Base-by-base conservation (phyloP, 2,329 filamentous ascomycete genomes). In the Paracoccidioides brasiliensis region DNA sequence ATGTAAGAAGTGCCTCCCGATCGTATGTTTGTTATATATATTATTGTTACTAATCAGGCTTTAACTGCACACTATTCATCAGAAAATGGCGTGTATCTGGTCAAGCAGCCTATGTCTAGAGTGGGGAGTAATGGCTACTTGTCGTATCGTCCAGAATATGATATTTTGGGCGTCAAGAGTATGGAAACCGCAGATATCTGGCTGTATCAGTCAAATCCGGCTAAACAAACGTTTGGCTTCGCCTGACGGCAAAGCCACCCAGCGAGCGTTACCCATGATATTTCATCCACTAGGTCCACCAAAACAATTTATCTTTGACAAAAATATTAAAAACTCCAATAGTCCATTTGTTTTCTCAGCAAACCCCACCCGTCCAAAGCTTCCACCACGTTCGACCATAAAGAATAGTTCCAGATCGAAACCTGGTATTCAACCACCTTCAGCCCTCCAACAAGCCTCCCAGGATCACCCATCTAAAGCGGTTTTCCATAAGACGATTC, bases 51-150 rank as follows among this genome's bases (percentile, higher is more conserved):
- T n/a, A 22, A 28, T 6, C 15, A 40, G 8, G n/a, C 8, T 51
- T 51, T 33, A 38, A 37, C 35, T 40, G 6, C 6, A n/a, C 6
- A 5, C 14, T 3, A n/a, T 48, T 48, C 12, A 15, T 3, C 22
- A 51, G 49, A 51, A 30, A 40, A 51, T 51, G 49, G 49, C 38
- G 14, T 51, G 49, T 15, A 51, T 51, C 28, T 51, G 49, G 49
- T 3, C 7, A 5, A 38, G 35, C 38, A 51, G 15, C 35, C 35
- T 51, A 10, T 14, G 33, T 28, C 15, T 28, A 15, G 28, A 5
- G 15, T 28, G 49, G 49, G 49, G 33, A 14, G 15, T 51, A 15
- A 28, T 40, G 7, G 35, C 14, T 15, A 32, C 38, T 51, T 32
- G 35, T 22, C 3, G 2, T 1, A 51, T 51, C 8, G 38, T 51